Conservation (phyloP, 352 stramenopile species). For the Phytopythium sindhum region DNA sequence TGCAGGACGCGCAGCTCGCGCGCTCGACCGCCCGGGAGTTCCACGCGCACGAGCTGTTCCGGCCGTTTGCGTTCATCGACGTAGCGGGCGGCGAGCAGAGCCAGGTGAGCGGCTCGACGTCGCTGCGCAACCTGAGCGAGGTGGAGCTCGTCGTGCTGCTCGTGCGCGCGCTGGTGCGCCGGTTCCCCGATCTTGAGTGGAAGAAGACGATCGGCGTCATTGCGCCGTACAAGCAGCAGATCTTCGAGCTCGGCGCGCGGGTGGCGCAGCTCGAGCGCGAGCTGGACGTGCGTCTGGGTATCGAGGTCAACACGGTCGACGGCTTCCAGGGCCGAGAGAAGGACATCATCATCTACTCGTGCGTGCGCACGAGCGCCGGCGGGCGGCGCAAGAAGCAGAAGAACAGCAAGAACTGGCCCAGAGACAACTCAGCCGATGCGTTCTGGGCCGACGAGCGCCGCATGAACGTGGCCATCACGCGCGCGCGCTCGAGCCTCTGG, state of each 20-base stretch:
- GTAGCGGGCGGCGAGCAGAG: slow-evolving; percentile 58
- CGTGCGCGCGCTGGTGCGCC: slow-evolving; percentile 87
- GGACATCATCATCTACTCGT: slow-evolving; percentile 97
- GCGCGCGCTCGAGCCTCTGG: slow-evolving; percentile 94
- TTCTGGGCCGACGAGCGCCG: slow-evolving; percentile 97
- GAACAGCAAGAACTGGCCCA: slow-evolving; percentile 7
- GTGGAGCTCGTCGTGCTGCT: slow-evolving; percentile 84
- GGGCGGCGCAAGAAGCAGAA: slow-evolving; percentile 39
- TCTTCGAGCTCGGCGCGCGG: slow-evolving; percentile 85
- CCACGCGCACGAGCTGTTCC: slow-evolving; percentile 38
- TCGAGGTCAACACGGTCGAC: slow-evolving; percentile 96
- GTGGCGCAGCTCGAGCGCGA: slow-evolving; percentile 62
- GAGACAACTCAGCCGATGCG: slow-evolving; percentile 32
- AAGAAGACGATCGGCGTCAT: slow-evolving; percentile 96
- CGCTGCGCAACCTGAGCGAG: slow-evolving; percentile 72
- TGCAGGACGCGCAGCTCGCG: slow-evolving; percentile 77
- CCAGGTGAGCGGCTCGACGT: slow-evolving; percentile 69
- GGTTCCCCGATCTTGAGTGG: slow-evolving; percentile 68
- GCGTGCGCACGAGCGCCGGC: slow-evolving; percentile 92
- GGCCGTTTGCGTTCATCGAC: slow-evolving; percentile 67
- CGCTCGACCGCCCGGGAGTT: slow-evolving; percentile 75
- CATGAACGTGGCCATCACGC: slow-evolving; percentile 99
- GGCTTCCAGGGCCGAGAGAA: slow-evolving; percentile 97
- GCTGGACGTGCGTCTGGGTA: slow-evolving; percentile 32
- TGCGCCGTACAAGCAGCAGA: slow-evolving; percentile 98